Evolutionary conservation across 2,329 filamentous ascomycete species (phyloP).

Genomic region (Pseudophaeomoniella oleicola): DNA sequence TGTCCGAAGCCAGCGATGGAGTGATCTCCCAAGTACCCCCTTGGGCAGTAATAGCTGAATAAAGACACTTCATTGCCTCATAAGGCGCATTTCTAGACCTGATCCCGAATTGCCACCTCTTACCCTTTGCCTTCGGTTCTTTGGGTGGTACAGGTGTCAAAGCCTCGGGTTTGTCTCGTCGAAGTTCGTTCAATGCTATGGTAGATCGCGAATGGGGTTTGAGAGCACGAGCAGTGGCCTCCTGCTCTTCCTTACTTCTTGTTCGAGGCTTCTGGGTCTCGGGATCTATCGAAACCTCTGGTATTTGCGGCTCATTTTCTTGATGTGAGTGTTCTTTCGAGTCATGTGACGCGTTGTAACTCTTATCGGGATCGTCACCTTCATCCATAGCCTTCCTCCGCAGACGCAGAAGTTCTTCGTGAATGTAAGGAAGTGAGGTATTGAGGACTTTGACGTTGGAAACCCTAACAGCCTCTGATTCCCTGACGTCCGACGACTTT

Average conservation of each 20-base stretch:
- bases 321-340: constrained; percentile 5
- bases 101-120: constrained; percentile 97
- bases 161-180: constrained; percentile 39
- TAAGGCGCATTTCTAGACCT: constrained; percentile 85
- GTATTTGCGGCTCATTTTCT: constrained; percentile 8
- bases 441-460: constrained; percentile 87
- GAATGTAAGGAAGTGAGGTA: constrained; percentile 78
- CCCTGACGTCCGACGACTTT: constrained; percentile 11
- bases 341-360: constrained; percentile 8
- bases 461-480: constrained; percentile 39
- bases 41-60: constrained; percentile 76
- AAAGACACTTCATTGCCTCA: constrained; percentile 89
- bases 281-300: constrained; percentile 12
- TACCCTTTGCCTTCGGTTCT: constrained; percentile 46
- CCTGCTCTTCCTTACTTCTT: constrained; percentile 52
- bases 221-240: constrained; percentile 63
- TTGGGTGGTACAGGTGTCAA: constrained; percentile 46
- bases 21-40: constrained; percentile 72
- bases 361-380: constrained; percentile 15
- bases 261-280: constrained; percentile 8
- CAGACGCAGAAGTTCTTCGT: constrained; percentile 73
- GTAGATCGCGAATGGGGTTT: constrained; percentile 72
- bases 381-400: constrained; percentile 33
- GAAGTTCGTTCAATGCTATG: constrained; percentile 48
- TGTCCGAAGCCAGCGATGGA: constrained; percentile 12